A percentile compares a stretch with the other conserved stretches of the same genome.
phyloP scores from a whole-genome alignment of 495 filamentous ascomycete genomes.

The Talaromyces ruber region DNA sequence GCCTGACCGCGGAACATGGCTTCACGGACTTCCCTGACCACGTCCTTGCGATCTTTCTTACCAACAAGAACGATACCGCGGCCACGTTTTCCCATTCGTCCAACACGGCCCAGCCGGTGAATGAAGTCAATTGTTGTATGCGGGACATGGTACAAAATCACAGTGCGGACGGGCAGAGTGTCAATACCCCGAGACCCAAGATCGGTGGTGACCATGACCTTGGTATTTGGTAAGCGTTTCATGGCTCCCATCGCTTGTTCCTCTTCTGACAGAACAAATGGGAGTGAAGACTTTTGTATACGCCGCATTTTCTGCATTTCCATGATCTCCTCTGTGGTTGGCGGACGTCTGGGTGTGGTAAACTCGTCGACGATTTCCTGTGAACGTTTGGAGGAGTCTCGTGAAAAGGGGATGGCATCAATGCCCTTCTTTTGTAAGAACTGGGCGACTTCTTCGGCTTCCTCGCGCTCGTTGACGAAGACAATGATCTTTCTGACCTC shows the following conservation, averaged over 20 bases:
- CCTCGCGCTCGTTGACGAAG: conserved; percentile 96
- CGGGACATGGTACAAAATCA: conserved; percentile 90
- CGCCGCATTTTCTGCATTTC: conserved; percentile 23
- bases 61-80: conserved; percentile 85
- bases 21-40: conserved; percentile 86
- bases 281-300: conserved; percentile 18
- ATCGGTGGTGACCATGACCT: conserved; percentile 91
- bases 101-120: conserved; percentile 83
- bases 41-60: conserved; percentile 78
- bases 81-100: conserved; percentile 86
- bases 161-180: conserved; percentile 82
- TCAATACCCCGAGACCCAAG: conserved; percentile 89
- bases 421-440: conserved; percentile 81
- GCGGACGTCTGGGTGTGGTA: conserved; percentile 47
- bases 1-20: conserved; percentile 90
- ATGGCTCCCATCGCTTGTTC: background rate
- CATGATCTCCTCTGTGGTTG: conserved; percentile 32
- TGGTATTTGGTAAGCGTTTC: conserved; percentile 52
- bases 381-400: conserved; percentile 70
- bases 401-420: conserved; percentile 70
- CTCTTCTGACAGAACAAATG: conserved; percentile 23
- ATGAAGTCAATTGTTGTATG: conserved; percentile 97
- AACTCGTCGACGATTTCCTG: conserved; percentile 69
- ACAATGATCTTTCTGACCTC: conserved; percentile 83
- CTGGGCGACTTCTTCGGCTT: conserved; percentile 66